These are phyloP conservation scores for Epicoccum sorghinum DNA, from an alignment of 2,329 filamentous ascomycete species.

Conservation along the genomic window DNA sequence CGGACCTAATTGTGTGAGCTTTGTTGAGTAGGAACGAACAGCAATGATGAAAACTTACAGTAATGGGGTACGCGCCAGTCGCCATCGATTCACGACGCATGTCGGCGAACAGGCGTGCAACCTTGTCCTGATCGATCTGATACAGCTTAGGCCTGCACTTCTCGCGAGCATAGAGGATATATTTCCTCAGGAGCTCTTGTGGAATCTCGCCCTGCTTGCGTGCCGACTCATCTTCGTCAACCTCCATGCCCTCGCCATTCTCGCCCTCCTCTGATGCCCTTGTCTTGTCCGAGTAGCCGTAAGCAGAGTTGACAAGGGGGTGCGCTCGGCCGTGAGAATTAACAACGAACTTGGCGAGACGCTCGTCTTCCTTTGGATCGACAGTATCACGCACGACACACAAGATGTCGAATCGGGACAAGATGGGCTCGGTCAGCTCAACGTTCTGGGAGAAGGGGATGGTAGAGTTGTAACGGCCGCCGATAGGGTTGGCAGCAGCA, in stretches of 20 bases:
- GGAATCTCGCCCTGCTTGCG: slow-evolving; percentile 75
- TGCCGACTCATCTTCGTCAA: slow-evolving; percentile 57
- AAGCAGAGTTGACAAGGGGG: slow-evolving; percentile 57
- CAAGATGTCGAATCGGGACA: slow-evolving; percentile 97
- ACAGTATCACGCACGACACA: slow-evolving; percentile 96
- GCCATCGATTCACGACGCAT: slow-evolving; percentile 93
- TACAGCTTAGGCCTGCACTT: slow-evolving; percentile 90
- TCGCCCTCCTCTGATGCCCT: slow-evolving; percentile 42
- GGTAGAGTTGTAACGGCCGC: slow-evolving; percentile 94
- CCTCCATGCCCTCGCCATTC: slow-evolving; percentile 57
- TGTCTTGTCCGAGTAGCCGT: slow-evolving; percentile 34
- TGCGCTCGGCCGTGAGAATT: slow-evolving; percentile 92
- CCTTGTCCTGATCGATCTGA: slow-evolving; percentile 97
- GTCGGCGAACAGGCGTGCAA: slow-evolving; percentile 90
- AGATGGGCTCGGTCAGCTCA: slow-evolving; percentile 92
- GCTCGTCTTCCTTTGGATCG: slow-evolving; percentile 89
- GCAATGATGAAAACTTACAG: slow-evolving; percentile 64
- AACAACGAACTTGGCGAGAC: slow-evolving; percentile 92
- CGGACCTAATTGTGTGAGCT: slow-evolving; percentile 70
- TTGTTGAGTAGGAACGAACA: background rate
- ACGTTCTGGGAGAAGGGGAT: slow-evolving; percentile 97
- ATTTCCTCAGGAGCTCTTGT: slow-evolving; percentile 90
- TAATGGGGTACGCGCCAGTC: slow-evolving; percentile 96
- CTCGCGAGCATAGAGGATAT: slow-evolving; percentile 93
- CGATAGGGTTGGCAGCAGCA: slow-evolving; percentile 94